These are phyloP conservation scores for Dalechampia spathulata DNA, from an alignment of 441 rosid species.

Conservation along the genomic window DNA sequence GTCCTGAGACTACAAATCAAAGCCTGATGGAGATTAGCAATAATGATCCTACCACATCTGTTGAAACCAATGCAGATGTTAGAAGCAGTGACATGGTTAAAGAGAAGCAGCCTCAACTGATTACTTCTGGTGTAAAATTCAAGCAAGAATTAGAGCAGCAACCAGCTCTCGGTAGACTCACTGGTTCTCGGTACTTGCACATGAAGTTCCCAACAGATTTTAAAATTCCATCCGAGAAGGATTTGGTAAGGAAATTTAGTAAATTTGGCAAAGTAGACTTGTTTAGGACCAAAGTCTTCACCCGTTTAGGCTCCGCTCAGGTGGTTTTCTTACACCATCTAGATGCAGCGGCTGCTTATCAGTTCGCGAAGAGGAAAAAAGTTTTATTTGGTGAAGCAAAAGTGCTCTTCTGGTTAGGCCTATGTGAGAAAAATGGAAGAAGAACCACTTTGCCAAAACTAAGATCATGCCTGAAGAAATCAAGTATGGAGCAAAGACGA, in stretches of 20 bases:
- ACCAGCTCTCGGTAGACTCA: not conserved
- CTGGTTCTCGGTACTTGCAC: conserved; percentile 2
- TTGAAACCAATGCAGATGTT: not conserved
- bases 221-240: conserved; percentile 22
- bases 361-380: conserved; percentile 24
- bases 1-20: not conserved
- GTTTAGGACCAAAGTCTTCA: conserved; percentile 15
- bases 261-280: conserved; percentile 22
- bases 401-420: conserved; percentile 22
- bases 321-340: conserved; percentile 22
- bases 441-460: conserved; percentile 3
- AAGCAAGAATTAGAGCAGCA: conserved; percentile 8
- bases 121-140: conserved; percentile 6
- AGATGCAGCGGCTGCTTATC: conserved; percentile 28
- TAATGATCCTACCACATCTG: not conserved
- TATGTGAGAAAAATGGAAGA: conserved; percentile 7
- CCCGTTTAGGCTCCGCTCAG: conserved; percentile 17
- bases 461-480: conserved; percentile 21
- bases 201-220: conserved; percentile 25
- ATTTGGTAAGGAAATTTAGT: conserved; percentile 22
- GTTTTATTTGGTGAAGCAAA: conserved; percentile 14
- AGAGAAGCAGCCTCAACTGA: not conserved
- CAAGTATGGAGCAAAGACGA: not conserved
- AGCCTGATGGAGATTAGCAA: not conserved
- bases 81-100: not conserved